Percentiles rank a stretch among this genome's conserved stretches.
Conservation (phyloP, 768 basidiomycete genomes). For the Lyophyllum atratum region DNA sequence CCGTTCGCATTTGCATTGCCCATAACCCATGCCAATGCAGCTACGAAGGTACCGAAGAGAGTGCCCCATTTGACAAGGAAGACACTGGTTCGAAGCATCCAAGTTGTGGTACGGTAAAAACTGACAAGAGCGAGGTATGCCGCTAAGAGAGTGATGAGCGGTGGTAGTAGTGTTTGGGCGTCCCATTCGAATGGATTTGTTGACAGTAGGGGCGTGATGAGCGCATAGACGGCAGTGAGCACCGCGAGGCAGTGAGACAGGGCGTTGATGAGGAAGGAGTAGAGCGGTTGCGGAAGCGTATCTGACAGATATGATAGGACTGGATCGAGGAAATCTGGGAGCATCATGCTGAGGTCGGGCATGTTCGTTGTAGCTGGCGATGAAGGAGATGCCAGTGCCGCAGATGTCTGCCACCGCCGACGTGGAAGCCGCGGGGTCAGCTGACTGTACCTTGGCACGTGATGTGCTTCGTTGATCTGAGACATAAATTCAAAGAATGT, state of each 20-base stretch:
- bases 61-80: slow-evolving; percentile 81
- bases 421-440: not conserved
- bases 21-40: slow-evolving; percentile 55
- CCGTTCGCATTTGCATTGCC: slow-evolving; percentile 35
- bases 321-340: slow-evolving; percentile 55
- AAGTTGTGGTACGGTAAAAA: slow-evolving; percentile 77
- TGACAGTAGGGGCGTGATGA: slow-evolving; percentile 49
- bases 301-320: slow-evolving; percentile 56
- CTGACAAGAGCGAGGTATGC: slow-evolving; percentile 79
- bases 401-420: not conserved
- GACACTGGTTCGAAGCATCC: slow-evolving; percentile 65
- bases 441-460: not conserved
- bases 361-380: slow-evolving; percentile 21
- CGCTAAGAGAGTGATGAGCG: slow-evolving; percentile 68
- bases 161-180: slow-evolving; percentile 67
- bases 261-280: slow-evolving; percentile 49
- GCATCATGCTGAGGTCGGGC: slow-evolving; percentile 27
- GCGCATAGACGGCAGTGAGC: slow-evolving; percentile 45
- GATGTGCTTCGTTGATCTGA: not conserved
- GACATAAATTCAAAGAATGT: not conserved
- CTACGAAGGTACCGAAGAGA: slow-evolving; percentile 56
- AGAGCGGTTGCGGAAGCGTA: slow-evolving; percentile 56
- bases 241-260: slow-evolving; percentile 56
- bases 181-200: slow-evolving; percentile 65
- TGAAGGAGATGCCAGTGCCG: not conserved